These are phyloP conservation scores for Boletus semigastroideus DNA, from an alignment of 1,284 basidiomycete species.

Conservation along the genomic window DNA sequence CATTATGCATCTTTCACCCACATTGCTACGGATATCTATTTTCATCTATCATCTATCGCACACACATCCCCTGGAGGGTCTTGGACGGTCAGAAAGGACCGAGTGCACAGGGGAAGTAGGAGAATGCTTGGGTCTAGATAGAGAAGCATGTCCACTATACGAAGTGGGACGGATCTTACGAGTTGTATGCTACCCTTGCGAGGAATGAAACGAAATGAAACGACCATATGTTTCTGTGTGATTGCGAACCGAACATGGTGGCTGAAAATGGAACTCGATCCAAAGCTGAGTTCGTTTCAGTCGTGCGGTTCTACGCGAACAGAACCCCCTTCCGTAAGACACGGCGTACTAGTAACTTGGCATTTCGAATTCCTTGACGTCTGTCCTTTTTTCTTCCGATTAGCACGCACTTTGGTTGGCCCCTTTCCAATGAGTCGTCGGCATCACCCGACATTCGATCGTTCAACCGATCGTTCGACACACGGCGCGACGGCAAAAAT, in stretches of 20 bases:
- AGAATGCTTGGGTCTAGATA: conserved; percentile 14
- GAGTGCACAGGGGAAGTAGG: conserved; percentile 10
- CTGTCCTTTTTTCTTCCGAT: conserved; percentile 5
- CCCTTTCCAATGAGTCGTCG: too few species aligned
- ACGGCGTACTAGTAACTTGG: background rate
- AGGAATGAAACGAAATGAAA: conserved; percentile 32
- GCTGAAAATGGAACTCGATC: background rate
- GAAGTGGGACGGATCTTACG: conserved; percentile 23
- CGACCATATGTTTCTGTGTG: background rate
- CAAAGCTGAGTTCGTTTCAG: background rate
- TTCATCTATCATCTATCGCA: conserved; percentile 31
- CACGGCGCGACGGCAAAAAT: too few species aligned
- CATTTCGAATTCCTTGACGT: background rate
- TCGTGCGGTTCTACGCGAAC: conserved; percentile 6
- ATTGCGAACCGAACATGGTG: conserved; percentile 6
- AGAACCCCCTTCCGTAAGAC: conserved; percentile 20
- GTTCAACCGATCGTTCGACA: background rate
- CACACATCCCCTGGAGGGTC: conserved; percentile 29
- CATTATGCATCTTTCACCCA: conserved; percentile 31
- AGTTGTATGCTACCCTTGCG: conserved; percentile 23
- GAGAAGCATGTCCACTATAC: conserved; percentile 11
- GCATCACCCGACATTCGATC: background rate
- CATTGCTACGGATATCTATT: conserved; percentile 35
- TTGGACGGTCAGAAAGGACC: conserved; percentile 12
- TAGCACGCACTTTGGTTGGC: background rate